These are phyloP conservation scores for Platanthera guangdongensis DNA, from an alignment of 106 monocot genomes.

Conservation along the genomic window DNA sequence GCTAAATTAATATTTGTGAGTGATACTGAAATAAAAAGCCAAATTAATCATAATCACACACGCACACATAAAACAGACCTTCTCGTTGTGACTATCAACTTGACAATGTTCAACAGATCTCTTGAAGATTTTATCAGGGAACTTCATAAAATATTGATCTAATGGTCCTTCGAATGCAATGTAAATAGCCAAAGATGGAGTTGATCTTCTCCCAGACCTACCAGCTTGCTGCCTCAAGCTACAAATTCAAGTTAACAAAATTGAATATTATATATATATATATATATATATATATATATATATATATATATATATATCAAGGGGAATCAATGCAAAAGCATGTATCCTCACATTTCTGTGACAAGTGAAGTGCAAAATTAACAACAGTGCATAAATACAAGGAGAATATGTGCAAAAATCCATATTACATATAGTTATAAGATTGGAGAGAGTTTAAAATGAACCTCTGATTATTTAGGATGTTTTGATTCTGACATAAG, in stretches of 20 bases:
- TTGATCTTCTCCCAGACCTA: conserved; percentile 79
- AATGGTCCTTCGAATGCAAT: conserved; percentile 95
- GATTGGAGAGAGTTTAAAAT: too few species aligned
- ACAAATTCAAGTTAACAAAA: conserved; percentile 18
- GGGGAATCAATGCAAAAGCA: neutral
- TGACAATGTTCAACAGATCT: conserved; percentile 63
- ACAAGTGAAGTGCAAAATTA: neutral
- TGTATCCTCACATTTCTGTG: neutral
- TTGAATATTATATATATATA: too few species aligned
- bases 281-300: too few species aligned
- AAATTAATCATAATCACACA: neutral
- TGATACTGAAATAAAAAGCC: neutral
- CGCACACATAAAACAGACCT: conserved; percentile 34
- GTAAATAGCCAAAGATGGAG: conserved; percentile 73
- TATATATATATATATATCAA: neutral
- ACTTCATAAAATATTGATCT: conserved; percentile 97
- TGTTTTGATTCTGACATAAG: too few species aligned
- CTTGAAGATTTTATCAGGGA: conserved; percentile 66
- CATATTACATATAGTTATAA: too few species aligned
- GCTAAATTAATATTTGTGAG: neutral
- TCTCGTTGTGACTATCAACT: conserved; percentile 73
- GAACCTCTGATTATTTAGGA: too few species aligned
- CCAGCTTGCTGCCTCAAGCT: conserved; percentile 99
- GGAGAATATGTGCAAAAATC: too few species aligned
- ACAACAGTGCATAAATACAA: neutral